Percentiles rank a stretch among this genome's conserved stretches.
phyloP scores from a whole-genome alignment of 2,329 filamentous ascomycete genomes.

The Lasiodiplodia citricola region DNA sequence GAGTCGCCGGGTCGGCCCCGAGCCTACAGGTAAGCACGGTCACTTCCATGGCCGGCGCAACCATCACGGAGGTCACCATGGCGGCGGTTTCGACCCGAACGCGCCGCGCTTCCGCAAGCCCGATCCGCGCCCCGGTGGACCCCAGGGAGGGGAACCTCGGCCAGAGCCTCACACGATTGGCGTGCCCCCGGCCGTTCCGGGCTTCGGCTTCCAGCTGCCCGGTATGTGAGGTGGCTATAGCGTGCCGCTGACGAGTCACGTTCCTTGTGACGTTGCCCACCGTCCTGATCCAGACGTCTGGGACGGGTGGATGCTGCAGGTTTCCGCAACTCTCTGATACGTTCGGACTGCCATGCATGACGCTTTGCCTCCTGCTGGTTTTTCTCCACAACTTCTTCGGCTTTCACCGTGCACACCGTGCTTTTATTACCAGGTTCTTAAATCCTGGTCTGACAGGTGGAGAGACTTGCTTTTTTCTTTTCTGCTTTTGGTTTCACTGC shows the following conservation, averaged over 20 bases:
- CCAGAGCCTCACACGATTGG: conserved; percentile 50
- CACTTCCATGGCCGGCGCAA: conserved; percentile 11
- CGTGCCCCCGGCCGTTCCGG: conserved; percentile 60
- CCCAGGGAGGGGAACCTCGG: conserved; percentile 37
- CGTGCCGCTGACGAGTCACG: not conserved
- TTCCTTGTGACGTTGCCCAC: not conserved
- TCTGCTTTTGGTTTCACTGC: not conserved
- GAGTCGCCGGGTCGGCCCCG: conserved; percentile 27
- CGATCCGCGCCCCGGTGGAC: conserved; percentile 29
- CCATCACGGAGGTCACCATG: conserved; percentile 5
- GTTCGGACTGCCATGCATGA: not conserved
- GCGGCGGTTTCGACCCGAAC: conserved; percentile 32
- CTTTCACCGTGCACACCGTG: not conserved
- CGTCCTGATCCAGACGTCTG: not conserved
- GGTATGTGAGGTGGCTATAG: conserved; percentile 29
- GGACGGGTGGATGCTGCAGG: not conserved
- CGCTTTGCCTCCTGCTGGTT: not conserved
- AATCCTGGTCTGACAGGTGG: not conserved
- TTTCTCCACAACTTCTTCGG: not conserved
- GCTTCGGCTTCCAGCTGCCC: conserved; percentile 58
- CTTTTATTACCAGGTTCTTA: not conserved
- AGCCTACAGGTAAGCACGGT: conserved; percentile 26
- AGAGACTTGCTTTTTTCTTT: not conserved
- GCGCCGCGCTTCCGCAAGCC: conserved; percentile 38
- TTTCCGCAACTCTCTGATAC: not conserved